These are phyloP conservation scores for Chrysosporium keratinophilum DNA, from an alignment of 2,329 filamentous ascomycete species.

Conservation along the genomic window DNA sequence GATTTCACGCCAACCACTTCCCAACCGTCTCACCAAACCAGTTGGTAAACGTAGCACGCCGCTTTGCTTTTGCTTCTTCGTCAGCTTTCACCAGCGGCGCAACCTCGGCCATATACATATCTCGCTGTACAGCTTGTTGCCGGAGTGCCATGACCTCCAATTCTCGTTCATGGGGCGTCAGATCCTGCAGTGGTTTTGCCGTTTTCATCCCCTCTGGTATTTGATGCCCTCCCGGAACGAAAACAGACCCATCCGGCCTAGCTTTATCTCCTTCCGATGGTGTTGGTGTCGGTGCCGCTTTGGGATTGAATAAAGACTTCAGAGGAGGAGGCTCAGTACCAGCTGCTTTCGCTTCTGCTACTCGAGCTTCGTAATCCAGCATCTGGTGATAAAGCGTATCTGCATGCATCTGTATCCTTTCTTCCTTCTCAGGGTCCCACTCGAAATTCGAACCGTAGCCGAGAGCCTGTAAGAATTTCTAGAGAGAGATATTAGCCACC, in stretches of 20 bases:
- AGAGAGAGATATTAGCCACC: neutral
- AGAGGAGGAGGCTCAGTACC: constrained; percentile 35
- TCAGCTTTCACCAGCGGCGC: constrained; percentile 30
- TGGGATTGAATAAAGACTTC: constrained; percentile 37
- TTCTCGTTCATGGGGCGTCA: constrained; percentile 40
- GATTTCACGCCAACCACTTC: constrained; percentile 30
- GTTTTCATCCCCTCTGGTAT: constrained; percentile 30
- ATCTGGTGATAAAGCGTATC: constrained; percentile 83
- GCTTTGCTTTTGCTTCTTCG: constrained; percentile 28
- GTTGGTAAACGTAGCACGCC: constrained; percentile 30
- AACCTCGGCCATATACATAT: constrained; percentile 29
- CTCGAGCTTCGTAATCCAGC: constrained; percentile 65
- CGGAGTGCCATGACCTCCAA: constrained; percentile 34
- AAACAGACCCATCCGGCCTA: constrained; percentile 18
- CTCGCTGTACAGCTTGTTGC: constrained; percentile 30
- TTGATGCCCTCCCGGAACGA: constrained; percentile 30
- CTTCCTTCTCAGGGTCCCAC: constrained; percentile 58
- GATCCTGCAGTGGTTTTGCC: constrained; percentile 31
- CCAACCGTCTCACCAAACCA: constrained; percentile 38
- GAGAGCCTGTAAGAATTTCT: constrained; percentile 81
- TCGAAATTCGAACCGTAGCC: constrained; percentile 68
- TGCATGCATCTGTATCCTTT: constrained; percentile 90
- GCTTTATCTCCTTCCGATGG: constrained; percentile 3
- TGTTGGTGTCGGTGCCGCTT: constrained; percentile 17
- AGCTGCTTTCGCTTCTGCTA: constrained; percentile 48